Conservation (phyloP, 1,284 basidiomycete genomes). For the Sporisorium scitamineum region DNA sequence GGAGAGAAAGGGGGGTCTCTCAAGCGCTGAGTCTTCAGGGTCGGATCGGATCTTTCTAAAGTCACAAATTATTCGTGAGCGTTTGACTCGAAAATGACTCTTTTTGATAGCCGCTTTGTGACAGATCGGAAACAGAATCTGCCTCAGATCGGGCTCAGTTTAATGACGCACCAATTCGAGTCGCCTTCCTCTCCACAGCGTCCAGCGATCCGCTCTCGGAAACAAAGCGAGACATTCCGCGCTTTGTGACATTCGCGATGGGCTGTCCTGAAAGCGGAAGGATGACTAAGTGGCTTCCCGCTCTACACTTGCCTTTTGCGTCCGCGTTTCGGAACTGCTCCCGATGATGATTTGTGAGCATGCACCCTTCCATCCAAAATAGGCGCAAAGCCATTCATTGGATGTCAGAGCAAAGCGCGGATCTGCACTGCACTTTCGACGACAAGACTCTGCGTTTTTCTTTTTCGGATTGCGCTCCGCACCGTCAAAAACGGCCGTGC, state of each 20-base stretch:
- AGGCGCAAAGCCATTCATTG: constrained; percentile 1
- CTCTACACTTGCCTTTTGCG: not conserved
- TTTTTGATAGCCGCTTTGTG: constrained; percentile 24
- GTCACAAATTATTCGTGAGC: not conserved
- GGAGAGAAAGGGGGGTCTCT: not conserved
- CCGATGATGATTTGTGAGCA: constrained; percentile 3
- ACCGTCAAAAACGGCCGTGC: constrained; percentile 1
- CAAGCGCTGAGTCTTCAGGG: not conserved
- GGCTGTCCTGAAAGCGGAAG: not conserved
- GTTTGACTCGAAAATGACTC: constrained; percentile 33
- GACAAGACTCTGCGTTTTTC: too few species aligned
- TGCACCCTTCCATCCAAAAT: not conserved
- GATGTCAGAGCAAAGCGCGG: not conserved
- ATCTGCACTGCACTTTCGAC: too few species aligned
- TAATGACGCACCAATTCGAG: not conserved
- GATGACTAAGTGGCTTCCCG: not conserved
- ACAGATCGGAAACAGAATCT: constrained; percentile 8
- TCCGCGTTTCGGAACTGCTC: not conserved
- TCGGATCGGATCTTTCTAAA: constrained; percentile 6
- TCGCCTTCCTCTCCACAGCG: not conserved
- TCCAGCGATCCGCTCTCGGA: not conserved
- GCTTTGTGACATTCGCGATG: not conserved
- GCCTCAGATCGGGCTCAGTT: not conserved
- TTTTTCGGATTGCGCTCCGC: constrained; percentile 1
- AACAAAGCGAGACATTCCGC: not conserved